phyloP scores from a whole-genome alignment of 2,329 filamentous ascomycete species.

The Penicillium paneum region DNA sequence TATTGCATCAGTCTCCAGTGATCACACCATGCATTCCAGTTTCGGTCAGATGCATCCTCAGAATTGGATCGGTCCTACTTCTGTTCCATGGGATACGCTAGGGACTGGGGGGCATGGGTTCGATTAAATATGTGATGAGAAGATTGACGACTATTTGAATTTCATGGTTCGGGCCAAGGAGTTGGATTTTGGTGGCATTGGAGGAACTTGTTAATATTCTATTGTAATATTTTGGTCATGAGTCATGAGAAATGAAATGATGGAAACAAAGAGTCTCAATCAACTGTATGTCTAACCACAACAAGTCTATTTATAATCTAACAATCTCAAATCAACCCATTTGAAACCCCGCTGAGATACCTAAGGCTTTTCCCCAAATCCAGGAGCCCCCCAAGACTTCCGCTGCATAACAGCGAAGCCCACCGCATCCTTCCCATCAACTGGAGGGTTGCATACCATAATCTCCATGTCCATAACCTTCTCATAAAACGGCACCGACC shows the following conservation, averaged over 20 bases:
- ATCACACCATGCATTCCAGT: conserved; percentile 19
- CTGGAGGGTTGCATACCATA: background rate
- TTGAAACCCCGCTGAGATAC: background rate
- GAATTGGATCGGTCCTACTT: conserved; percentile 33
- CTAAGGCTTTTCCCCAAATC: background rate
- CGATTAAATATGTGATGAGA: conserved; percentile 3
- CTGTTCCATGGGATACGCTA: conserved; percentile 29
- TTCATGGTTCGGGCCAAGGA: background rate
- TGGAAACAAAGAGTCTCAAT: background rate
- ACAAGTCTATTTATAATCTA: background rate
- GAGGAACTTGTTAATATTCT: background rate
- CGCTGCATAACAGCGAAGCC: conserved; percentile 8
- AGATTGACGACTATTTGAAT: background rate
- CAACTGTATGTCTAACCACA: background rate
- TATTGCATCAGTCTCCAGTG: conserved; percentile 16
- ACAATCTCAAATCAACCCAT: too few relatives aligned
- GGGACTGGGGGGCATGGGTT: conserved; percentile 16
- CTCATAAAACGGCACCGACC: conserved; percentile 9
- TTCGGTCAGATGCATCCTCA: conserved; percentile 32
- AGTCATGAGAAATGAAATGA: conserved; percentile 3
- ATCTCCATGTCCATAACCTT: conserved; percentile 2
- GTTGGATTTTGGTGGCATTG: background rate
- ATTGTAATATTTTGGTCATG: conserved; percentile 3
- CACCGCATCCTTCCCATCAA: background rate
- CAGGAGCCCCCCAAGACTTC: background rate